Conservation (phyloP, 257 asterid species). For the Prunella vulgaris region DNA sequence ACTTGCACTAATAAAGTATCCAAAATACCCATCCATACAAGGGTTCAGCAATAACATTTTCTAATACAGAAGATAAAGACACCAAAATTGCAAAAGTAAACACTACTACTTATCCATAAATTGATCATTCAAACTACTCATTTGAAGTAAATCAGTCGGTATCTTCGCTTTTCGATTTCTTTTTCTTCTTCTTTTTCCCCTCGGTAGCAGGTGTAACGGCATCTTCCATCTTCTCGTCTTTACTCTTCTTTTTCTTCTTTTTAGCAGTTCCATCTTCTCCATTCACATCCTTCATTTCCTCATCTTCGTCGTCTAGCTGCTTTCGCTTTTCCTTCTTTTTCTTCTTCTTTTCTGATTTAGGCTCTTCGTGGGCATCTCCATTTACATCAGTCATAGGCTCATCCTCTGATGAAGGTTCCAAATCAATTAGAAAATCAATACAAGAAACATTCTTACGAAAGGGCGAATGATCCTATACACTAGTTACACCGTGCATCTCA, state of each 20-base stretch:
- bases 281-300: slow-evolving; percentile 31
- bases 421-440: neutral
- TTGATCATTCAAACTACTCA: neutral
- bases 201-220: neutral
- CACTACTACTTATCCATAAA: slow-evolving; percentile 16
- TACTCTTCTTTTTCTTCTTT: neutral
- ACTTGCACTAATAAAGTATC: slow-evolving; percentile 7
- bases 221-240: neutral
- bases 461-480: no score
- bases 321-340: slow-evolving; percentile 45
- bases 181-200: neutral
- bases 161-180: neutral
- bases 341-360: slow-evolving; percentile 28
- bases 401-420: slow-evolving; percentile 44
- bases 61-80: neutral
- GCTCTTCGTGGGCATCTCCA: slow-evolving; percentile 53
- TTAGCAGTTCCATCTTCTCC: slow-evolving; percentile 45
- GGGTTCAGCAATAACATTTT: slow-evolving; percentile 7
- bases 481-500: no score
- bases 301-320: slow-evolving; percentile 33
- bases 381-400: slow-evolving; percentile 30
- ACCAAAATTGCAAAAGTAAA: neutral
- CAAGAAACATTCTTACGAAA: neutral
- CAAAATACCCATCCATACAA: slow-evolving; percentile 7
- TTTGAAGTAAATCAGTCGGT: neutral